Conservation (phyloP, 2,329 filamentous ascomycete species). For the Claviceps spartinae region DNA sequence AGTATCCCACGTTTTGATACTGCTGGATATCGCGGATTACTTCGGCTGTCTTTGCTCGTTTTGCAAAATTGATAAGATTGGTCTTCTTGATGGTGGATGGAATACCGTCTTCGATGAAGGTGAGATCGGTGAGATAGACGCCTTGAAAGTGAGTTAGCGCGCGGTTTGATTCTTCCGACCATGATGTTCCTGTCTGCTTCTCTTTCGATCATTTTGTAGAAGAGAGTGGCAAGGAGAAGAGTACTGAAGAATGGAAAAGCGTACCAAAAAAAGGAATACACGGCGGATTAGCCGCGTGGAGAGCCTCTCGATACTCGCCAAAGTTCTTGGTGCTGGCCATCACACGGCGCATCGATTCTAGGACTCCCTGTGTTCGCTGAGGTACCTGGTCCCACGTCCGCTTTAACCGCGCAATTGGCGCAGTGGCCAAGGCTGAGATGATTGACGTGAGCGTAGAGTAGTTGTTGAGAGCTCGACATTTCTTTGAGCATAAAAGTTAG, state of each 20-base stretch:
- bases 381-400: constrained; percentile 92
- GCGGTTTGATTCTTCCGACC: background rate
- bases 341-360: constrained; percentile 84
- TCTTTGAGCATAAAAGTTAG: constrained; percentile 35
- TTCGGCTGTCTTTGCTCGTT: constrained; percentile 93
- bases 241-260: constrained; percentile 9
- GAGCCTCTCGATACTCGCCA: constrained; percentile 83
- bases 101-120: constrained; percentile 97
- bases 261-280: constrained; percentile 97
- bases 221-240: no score
- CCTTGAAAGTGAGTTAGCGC: constrained; percentile 25
- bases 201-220: no score
- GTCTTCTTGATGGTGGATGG: constrained; percentile 93
- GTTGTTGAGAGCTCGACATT: constrained; percentile 89
- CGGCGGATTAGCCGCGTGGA: constrained; percentile 86
- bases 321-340: constrained; percentile 99
- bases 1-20: constrained; percentile 96
- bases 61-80: constrained; percentile 95
- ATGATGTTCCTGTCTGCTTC: no score
- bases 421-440: constrained; percentile 87
- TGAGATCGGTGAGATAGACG: constrained; percentile 92
- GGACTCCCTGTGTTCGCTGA: constrained; percentile 60
- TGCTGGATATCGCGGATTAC: constrained; percentile 98
- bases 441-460: constrained; percentile 96
- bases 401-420: constrained; percentile 85